Conservation (phyloP, 495 filamentous ascomycete genomes). For the Chlorociboria aeruginascens region DNA sequence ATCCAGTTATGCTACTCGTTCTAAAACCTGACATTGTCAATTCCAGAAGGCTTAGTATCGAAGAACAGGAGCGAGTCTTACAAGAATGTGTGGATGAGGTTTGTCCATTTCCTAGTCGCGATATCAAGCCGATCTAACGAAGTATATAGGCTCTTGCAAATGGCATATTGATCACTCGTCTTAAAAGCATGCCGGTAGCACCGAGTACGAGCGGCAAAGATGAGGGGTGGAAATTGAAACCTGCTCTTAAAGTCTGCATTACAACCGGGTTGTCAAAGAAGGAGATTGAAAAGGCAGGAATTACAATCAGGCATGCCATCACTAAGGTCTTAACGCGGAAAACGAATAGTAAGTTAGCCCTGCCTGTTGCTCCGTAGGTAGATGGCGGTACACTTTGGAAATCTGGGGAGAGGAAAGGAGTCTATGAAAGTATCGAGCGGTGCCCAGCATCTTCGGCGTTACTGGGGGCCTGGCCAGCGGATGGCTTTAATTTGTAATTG, state of each 20-base stretch:
- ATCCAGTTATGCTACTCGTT: slow-evolving; percentile 75
- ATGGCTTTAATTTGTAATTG: too few species aligned
- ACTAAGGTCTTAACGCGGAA: slow-evolving; percentile 63
- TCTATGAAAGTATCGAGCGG: too few species aligned
- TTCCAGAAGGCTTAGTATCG: slow-evolving; percentile 49
- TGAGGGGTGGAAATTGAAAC: slow-evolving; percentile 46
- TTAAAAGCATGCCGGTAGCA: slow-evolving; percentile 64
- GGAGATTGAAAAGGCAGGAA: slow-evolving; percentile 87
- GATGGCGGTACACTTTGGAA: neutral
- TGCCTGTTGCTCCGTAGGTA: slow-evolving; percentile 6
- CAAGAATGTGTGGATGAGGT: slow-evolving; percentile 94
- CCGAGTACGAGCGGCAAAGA: slow-evolving; percentile 48
- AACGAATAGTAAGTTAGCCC: slow-evolving; percentile 16
- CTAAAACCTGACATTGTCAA: slow-evolving; percentile 72
- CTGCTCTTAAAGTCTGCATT: slow-evolving; percentile 82
- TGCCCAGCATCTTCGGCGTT: too few species aligned
- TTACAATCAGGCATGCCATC: slow-evolving; percentile 80
- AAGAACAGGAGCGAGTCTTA: slow-evolving; percentile 75
- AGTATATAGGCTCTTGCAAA: slow-evolving; percentile 54
- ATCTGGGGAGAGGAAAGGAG: too few species aligned
- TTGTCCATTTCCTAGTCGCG: neutral
- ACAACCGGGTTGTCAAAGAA: slow-evolving; percentile 80
- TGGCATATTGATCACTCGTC: slow-evolving; percentile 73
- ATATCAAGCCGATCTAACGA: neutral
- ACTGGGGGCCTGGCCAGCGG: too few species aligned